Conservation (phyloP, 306 rosid species). For the Cercis canadensis region DNA sequence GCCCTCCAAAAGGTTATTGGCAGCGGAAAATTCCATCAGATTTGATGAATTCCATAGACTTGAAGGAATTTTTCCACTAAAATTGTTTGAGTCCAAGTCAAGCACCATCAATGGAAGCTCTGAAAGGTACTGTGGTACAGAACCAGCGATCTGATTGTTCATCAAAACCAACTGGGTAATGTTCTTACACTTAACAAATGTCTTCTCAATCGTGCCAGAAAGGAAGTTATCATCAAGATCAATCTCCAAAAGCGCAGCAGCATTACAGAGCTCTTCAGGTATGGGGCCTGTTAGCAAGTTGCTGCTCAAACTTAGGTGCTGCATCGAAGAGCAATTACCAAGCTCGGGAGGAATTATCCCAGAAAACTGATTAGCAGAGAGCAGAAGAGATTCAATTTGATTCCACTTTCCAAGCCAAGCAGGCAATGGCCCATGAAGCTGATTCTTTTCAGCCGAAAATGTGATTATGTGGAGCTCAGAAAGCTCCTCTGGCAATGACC, state of each 20-base stretch:
- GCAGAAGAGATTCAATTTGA: slow-evolving; percentile 57
- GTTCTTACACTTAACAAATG: slow-evolving; percentile 70
- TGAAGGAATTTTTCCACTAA: slow-evolving; percentile 71
- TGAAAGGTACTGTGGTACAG: slow-evolving; percentile 74
- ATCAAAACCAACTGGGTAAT: slow-evolving; percentile 71
- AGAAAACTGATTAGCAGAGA: slow-evolving; percentile 67
- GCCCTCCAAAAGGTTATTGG: slow-evolving; percentile 77
- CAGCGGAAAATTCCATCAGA: slow-evolving; percentile 88
- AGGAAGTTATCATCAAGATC: slow-evolving; percentile 75
- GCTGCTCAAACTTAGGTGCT: slow-evolving; percentile 72
- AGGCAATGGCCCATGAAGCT: slow-evolving; percentile 82
- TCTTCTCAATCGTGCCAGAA: slow-evolving; percentile 63
- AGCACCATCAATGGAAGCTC: slow-evolving; percentile 83
- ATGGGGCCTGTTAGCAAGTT: slow-evolving; percentile 72
- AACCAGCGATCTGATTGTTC: slow-evolving; percentile 74
- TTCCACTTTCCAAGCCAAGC: slow-evolving; percentile 88
- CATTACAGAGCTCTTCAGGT: slow-evolving; percentile 82
- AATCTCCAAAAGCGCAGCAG: slow-evolving; percentile 70
- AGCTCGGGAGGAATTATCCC: slow-evolving; percentile 85
- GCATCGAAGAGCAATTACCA: slow-evolving; percentile 79
- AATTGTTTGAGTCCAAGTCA: slow-evolving; percentile 84
- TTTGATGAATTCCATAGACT: slow-evolving; percentile 61
- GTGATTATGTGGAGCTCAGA: slow-evolving; percentile 70
- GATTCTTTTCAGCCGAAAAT: slow-evolving; percentile 84
- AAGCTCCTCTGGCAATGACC: slow-evolving; percentile 84